Evolutionary conservation across 306 rosid genomes (phyloP).

Genomic region (Styphnolobium japonicum): DNA sequence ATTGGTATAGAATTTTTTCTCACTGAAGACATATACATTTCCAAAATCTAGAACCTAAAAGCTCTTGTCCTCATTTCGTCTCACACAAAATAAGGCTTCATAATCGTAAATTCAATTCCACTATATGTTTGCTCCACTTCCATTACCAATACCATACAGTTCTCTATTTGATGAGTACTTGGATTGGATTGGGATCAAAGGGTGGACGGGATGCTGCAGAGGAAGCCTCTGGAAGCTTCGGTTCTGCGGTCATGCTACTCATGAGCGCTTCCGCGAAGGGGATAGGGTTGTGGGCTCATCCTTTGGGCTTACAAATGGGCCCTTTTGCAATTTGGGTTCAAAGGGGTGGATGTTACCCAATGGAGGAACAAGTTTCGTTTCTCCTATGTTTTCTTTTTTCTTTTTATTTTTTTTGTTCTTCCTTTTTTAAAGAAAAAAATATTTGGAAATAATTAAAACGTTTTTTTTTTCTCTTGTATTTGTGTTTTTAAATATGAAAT

Average conservation of each 20-base stretch:
- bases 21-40: background rate
- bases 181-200: conserved; percentile 36
- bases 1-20: background rate
- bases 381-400: too few relatives aligned
- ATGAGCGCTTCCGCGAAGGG: too few relatives aligned
- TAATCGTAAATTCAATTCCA: background rate
- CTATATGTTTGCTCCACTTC: background rate
- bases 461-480: too few relatives aligned
- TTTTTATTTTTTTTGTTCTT: too few relatives aligned
- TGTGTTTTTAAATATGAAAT: too few relatives aligned
- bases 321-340: background rate
- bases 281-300: background rate
- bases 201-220: conserved; percentile 7
- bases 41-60: background rate
- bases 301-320: conserved; percentile 17
- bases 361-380: too few relatives aligned
- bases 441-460: too few relatives aligned
- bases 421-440: too few relatives aligned
- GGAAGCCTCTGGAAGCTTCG: background rate
- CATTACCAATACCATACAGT: background rate
- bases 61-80: background rate
- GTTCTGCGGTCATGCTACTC: conserved; percentile 26
- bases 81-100: conserved; percentile 1
- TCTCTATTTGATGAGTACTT: conserved; percentile 13
- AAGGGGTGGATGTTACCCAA: too few relatives aligned